Percentiles rank a stretch among this genome's conserved stretches.
phyloP scores from a whole-genome alignment of 169 alveolate genomes.

The Eimeria praecox region DNA sequence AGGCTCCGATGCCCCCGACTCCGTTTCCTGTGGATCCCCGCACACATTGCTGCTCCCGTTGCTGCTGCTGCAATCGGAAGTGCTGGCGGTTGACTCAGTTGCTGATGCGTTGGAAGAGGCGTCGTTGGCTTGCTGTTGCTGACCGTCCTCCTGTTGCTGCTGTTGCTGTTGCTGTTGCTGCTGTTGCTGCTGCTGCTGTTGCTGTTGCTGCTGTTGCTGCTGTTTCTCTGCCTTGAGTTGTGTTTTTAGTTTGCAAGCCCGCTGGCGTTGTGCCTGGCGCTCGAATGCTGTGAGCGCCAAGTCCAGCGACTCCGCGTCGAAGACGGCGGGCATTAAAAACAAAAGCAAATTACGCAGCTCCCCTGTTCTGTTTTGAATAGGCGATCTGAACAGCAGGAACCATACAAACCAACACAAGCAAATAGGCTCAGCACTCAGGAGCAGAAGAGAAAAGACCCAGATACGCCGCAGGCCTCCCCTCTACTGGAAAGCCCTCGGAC shows the following conservation, averaged over 20 bases:
- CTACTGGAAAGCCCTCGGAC: background rate
- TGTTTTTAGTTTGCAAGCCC: constrained; percentile 45
- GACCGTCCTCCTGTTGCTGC: background rate
- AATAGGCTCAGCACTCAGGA: background rate
- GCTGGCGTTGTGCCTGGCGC: constrained; percentile 70
- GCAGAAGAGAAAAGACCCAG: background rate
- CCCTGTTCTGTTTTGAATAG: constrained; percentile 92
- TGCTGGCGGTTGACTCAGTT: background rate
- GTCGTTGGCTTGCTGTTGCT: constrained; percentile 20
- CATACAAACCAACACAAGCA: background rate
- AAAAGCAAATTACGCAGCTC: constrained; percentile 93
- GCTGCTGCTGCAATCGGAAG: background rate
- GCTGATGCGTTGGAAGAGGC: background rate
- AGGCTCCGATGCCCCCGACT: background rate
- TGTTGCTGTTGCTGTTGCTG: background rate
- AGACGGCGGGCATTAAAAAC: constrained; percentile 94
- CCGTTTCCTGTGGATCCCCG: background rate
- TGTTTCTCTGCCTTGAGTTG: constrained; percentile 9
- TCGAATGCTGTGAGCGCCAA: constrained; percentile 88
- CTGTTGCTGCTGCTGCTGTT: constrained; percentile 9
- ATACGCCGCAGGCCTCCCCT: background rate
- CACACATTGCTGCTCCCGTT: background rate
- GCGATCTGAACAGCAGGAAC: constrained; percentile 86
- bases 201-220: constrained; percentile 1
- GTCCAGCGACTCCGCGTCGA: constrained; percentile 87